Conservation (phyloP, 768 basidiomycete species). For the Sistotremastrum niveocremeum region DNA sequence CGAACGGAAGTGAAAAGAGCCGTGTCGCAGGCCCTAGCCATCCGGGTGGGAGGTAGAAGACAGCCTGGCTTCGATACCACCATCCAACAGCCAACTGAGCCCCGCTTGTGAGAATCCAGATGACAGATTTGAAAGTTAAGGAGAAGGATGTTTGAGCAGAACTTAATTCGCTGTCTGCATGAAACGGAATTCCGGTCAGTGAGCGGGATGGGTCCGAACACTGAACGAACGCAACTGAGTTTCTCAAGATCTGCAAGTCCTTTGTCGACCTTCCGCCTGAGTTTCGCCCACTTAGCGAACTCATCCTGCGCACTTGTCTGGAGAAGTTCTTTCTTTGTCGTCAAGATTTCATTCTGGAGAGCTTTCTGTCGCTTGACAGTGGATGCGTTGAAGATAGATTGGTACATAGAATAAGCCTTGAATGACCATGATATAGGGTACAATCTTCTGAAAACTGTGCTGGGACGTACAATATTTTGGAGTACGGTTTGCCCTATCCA, state of each 20-base stretch:
- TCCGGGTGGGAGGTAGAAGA: conserved; percentile 83
- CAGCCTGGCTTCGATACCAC: conserved; percentile 83
- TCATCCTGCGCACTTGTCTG: conserved; percentile 93
- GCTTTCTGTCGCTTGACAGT: conserved; percentile 44
- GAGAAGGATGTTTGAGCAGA: conserved; percentile 48
- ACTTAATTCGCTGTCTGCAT: conserved; percentile 52
- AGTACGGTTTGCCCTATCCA: conserved; percentile 86
- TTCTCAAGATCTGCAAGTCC: conserved; percentile 82
- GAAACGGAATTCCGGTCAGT: background rate
- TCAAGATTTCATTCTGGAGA: conserved; percentile 70
- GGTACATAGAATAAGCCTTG: conserved; percentile 64
- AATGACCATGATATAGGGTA: background rate
- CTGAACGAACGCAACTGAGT: conserved; percentile 51
- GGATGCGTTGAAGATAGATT: conserved; percentile 46
- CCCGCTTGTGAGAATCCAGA: conserved; percentile 85
- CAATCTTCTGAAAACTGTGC: conserved; percentile 1
- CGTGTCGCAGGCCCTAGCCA: conserved; percentile 87
- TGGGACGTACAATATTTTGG: conserved; percentile 54
- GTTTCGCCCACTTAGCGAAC: conserved; percentile 96
- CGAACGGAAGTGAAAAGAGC: conserved; percentile 85
- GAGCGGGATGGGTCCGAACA: background rate
- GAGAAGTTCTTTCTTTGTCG: conserved; percentile 70
- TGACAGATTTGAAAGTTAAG: conserved; percentile 50
- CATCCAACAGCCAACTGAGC: conserved; percentile 74
- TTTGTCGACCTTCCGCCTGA: conserved; percentile 84